Evolutionary conservation across 208 protist genomes (phyloP).

Genomic region (Novymonas esmeraldas): DNA sequence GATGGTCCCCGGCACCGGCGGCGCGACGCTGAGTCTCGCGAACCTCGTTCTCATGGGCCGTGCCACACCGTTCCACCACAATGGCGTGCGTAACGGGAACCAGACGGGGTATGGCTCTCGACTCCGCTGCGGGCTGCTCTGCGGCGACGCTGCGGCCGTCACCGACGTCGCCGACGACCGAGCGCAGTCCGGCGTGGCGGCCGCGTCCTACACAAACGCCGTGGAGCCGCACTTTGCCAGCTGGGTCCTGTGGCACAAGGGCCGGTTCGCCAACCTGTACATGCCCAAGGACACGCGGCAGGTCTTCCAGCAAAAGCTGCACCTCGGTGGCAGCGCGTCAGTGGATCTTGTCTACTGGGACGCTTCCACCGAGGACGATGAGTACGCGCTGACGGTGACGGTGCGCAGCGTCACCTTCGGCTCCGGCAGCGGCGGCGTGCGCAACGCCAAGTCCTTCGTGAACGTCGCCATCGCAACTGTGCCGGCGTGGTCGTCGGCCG

Average conservation of each 20-base stretch:
- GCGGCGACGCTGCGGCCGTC: conserved; percentile 15
- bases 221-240: conserved; percentile 57
- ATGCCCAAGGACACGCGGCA: conserved; percentile 69
- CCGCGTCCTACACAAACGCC: conserved; percentile 32
- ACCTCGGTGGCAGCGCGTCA: conserved; percentile 42
- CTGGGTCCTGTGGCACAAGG: conserved; percentile 74
- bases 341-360: conserved; percentile 81
- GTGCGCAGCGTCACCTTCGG: conserved; percentile 21
- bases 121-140: conserved; percentile 40
- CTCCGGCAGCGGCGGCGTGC: conserved; percentile 6
- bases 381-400: conserved; percentile 50
- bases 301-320: conserved; percentile 55
- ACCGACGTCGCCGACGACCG: not conserved
- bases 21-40: conserved; percentile 51
- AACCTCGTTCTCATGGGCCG: conserved; percentile 55
- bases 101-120: conserved; percentile 36
- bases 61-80: conserved; percentile 33
- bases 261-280: conserved; percentile 72
- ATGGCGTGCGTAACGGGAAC: conserved; percentile 31
- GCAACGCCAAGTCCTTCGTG: conserved; percentile 50
- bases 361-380: conserved; percentile 52
- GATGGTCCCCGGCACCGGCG: conserved; percentile 20
- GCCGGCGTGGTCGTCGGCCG: conserved; percentile 51
- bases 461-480: conserved; percentile 52
- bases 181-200: not conserved